phyloP scores from a whole-genome alignment of 441 rosid species.

The Iberis amara region DNA sequence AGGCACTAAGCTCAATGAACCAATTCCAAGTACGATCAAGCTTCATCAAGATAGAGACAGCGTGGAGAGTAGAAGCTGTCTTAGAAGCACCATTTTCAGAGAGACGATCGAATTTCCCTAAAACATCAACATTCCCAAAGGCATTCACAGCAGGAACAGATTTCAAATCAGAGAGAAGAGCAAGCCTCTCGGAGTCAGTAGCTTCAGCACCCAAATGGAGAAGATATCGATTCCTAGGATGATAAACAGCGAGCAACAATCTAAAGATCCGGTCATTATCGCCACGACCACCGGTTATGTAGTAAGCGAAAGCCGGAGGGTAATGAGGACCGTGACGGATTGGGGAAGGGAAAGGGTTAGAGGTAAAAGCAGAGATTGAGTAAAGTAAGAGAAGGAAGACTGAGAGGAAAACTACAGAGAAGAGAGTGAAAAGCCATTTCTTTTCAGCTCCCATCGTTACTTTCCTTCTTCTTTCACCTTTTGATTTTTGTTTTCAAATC shows the following conservation, averaged over 20 bases:
- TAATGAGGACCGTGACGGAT: slow-evolving; percentile 67
- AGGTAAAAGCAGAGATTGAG: slow-evolving; percentile 69
- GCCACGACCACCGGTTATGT: slow-evolving; percentile 70
- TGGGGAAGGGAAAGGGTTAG: slow-evolving; percentile 60
- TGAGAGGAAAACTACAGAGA: slow-evolving; percentile 68
- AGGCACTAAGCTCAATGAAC: slow-evolving; percentile 73
- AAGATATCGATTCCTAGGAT: slow-evolving; percentile 84
- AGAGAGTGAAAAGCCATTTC: slow-evolving; percentile 83
- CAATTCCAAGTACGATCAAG: slow-evolving; percentile 75
- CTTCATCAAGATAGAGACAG: slow-evolving; percentile 74
- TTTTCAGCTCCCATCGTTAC: slow-evolving; percentile 76
- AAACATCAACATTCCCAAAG: slow-evolving; percentile 80
- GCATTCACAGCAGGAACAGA: slow-evolving; percentile 61
- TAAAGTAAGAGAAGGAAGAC: slow-evolving; percentile 61
- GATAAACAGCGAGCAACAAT: slow-evolving; percentile 76
- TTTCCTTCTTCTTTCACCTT: background rate
- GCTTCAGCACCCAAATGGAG: slow-evolving; percentile 82
- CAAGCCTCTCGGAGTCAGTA: slow-evolving; percentile 59
- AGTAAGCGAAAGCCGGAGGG: slow-evolving; percentile 92
- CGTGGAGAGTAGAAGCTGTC: slow-evolving; percentile 58
- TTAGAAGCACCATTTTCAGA: slow-evolving; percentile 69
- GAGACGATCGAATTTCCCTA: slow-evolving; percentile 67
- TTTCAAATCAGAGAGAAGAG: slow-evolving; percentile 49
- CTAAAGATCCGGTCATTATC: slow-evolving; percentile 71
- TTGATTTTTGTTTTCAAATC: slow-evolving; percentile 4